Evolutionary conservation across 2,329 filamentous ascomycete genomes (phyloP), one percentile per base, ranked within the genome.

Genomic region (Penicillium sumatraense): DNA sequence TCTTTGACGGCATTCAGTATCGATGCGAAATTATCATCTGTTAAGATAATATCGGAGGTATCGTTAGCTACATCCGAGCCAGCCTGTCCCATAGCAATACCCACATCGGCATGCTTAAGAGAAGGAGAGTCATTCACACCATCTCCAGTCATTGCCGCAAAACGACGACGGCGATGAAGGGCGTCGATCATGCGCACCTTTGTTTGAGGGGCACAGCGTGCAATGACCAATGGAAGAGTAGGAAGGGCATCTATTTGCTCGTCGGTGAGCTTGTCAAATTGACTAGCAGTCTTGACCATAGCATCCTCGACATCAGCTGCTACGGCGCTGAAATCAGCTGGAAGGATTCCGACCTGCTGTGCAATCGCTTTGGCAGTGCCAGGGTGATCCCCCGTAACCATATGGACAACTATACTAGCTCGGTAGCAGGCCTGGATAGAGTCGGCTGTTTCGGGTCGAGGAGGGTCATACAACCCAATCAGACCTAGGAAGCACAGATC

Each of bases 111-210:
- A 24, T 85, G 83, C 61, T 91, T 91, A 36, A 96, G 80, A 2
- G 90, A 92, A 0, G 91, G 91, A 2, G 89, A 90, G 69, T 96
- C 91, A 68, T 96, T 96, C 59, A 95, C 91, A 51, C 91, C 91
- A 61, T 96, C 91, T 62, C 91, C 91, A 23, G 91, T 96, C 90
- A 96, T 95, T 51, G 90, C 91, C 69, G 88, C 90, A 72, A 89
- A 93, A 10, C 83, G 82, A 14, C 86, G 83, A 40, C 90, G 86
- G 16, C 74, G 68, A 49, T 75, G 75, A 31, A 78, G 56, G 1
- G 75, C 75, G 31, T 91, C 89, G 51, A 96, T 93, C 91, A 96
- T 96, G 53, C 90, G 87, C 5, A 92, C 90, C 75, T 96, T 96
- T 13, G 82, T 84, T 53, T 81, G 78, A 2, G 83, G 83, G 1